phyloP scores from a whole-genome alignment of 495 filamentous ascomycete genomes.

The Daldinia vernicosa region DNA sequence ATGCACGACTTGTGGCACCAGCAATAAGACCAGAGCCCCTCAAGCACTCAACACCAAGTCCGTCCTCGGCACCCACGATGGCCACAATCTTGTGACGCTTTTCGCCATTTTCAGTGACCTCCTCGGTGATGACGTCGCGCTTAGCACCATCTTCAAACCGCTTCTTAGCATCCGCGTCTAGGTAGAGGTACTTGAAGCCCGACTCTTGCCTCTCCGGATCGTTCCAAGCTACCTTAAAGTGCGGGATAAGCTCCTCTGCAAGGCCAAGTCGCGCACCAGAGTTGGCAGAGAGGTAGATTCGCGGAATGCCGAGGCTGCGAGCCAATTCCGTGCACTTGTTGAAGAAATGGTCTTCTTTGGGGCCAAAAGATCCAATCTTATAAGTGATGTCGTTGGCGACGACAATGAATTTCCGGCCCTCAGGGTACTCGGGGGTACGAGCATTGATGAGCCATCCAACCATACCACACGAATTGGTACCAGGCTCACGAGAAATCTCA shows the following conservation, averaged over 20 bases:
- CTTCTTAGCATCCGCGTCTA: conserved; percentile 85
- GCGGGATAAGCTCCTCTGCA: conserved; percentile 94
- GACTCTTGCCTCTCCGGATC: conserved; percentile 81
- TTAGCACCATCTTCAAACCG: conserved; percentile 84
- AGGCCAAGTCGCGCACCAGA: conserved; percentile 98
- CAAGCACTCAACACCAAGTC: conserved; percentile 96
- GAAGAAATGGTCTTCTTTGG: conserved; percentile 97
- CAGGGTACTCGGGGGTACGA: conserved; percentile 97
- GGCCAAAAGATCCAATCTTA: conserved; percentile 98
- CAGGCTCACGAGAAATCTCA: conserved; percentile 92
- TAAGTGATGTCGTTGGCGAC: conserved; percentile 99
- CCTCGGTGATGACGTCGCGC: conserved; percentile 88
- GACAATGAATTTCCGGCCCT: conserved; percentile 90
- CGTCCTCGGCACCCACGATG: conserved; percentile 92
- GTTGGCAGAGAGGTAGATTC: conserved; percentile 98
- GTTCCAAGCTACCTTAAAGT: conserved; percentile 97
- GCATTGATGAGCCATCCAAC: conserved; percentile 97
- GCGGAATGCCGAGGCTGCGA: conserved; percentile 89
- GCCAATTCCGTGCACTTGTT: conserved; percentile 98
- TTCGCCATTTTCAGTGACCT: conserved; percentile 85
- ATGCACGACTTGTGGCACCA: conserved; percentile 94
- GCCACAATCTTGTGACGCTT: conserved; percentile 93
- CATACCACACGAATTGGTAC: conserved; percentile 96
- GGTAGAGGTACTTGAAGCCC: conserved; percentile 98
- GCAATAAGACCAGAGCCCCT: conserved; percentile 97